Evolutionary conservation across 192 early-diverging fungal species (phyloP), one percentile per base, ranked within the genome.

Genomic region (Dissophora globulifera): DNA sequence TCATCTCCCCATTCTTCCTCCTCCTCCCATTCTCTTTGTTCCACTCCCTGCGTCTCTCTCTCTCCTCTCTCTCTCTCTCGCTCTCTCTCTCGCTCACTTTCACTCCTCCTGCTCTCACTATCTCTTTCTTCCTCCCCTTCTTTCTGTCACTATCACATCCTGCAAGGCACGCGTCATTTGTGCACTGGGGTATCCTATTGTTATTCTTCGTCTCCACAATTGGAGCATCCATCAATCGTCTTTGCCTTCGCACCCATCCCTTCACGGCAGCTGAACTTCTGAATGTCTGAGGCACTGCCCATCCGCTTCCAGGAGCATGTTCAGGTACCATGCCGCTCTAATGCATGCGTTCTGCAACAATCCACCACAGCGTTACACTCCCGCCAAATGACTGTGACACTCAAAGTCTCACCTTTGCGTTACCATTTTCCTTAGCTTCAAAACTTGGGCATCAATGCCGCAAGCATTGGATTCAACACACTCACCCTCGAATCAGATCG

Each of bases 401-500:
- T 45, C 43, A 45, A n/a, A 4, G 17, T n/a, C 4, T n/a, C n/a
- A n/a, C 17, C 16, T 45, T 45, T 45, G 10, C 12, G 10, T 45
- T 17, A n/a, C 43, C n/a, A n/a, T n/a, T n/a, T n/a, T n/a, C 40
- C 29, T 1, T 85, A 99, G 97, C 93, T 98, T 78, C 89, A 87
- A 66, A 86, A 87, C 61, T 79, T 97, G 70, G 94, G 94, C 57
- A 91, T 99, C 76, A 95, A 96, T 82, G 84, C 89, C 30, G 90
- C 91, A 26, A 94, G 89, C 78, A 99, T 99, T 75, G 91, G 94
- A 60, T 99, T 99, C 85, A 96, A 95, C 79, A 97, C 93, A 13
- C 86, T 99, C 61, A 99, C 97, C 51, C 91, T 99, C 82, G 95
- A 99, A 80, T 97, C 96, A 13, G 96, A 99, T 82, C 93, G 95